These are phyloP conservation scores for Schizochytrium sp. DNA, from an alignment of 108 stramenopile genomes.

Conservation along the genomic window DNA sequence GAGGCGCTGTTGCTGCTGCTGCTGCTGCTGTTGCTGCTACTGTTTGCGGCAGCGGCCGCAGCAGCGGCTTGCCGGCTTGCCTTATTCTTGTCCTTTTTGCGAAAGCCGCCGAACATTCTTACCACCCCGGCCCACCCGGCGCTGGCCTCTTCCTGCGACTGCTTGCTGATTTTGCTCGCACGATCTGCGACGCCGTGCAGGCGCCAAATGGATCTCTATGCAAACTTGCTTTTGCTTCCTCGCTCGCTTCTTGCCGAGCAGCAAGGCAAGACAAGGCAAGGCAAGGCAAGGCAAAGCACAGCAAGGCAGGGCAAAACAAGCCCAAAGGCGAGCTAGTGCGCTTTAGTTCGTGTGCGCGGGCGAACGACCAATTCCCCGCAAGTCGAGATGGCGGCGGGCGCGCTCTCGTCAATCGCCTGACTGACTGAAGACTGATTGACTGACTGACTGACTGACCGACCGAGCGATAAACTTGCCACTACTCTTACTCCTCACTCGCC, in stretches of 20 bases:
- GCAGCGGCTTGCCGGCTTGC: not conserved
- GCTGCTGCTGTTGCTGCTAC: not conserved
- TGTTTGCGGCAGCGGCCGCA: not conserved
- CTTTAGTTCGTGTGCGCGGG: too few species aligned
- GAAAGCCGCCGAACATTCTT: conserved; percentile 1
- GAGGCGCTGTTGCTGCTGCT: not conserved
- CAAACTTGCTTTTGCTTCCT: not conserved
- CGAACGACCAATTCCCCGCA: too few species aligned
- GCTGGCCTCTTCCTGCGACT: not conserved
- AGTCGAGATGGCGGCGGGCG: too few species aligned
- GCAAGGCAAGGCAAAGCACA: not conserved
- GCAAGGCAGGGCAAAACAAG: not conserved
- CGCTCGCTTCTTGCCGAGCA: not conserved
- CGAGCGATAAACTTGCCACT: too few species aligned
- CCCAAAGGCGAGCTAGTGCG: too few species aligned
- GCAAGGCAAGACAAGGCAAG: not conserved
- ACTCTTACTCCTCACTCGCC: too few species aligned
- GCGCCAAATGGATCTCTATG: not conserved
- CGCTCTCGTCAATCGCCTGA: too few species aligned
- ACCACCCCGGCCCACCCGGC: not conserved
- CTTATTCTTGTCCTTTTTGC: conserved; percentile 11
- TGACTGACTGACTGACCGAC: too few species aligned
- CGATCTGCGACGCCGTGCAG: too few species aligned
- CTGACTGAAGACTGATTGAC: too few species aligned
- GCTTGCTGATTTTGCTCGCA: not conserved